These are phyloP conservation scores for Bolboschoenus planiculmis DNA, from an alignment of 176 grass and related monocot species.

Conservation along the genomic window DNA sequence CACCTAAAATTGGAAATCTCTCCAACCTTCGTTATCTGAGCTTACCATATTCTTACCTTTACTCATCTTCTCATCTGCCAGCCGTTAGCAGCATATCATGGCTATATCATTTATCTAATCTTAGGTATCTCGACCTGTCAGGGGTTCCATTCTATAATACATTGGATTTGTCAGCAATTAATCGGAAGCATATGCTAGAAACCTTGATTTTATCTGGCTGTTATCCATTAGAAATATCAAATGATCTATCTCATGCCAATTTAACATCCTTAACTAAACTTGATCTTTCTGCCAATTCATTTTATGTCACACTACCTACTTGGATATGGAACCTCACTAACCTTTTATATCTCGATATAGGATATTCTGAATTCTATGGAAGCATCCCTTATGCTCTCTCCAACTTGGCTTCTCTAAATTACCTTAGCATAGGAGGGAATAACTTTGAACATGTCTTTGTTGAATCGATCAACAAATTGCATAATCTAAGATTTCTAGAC, in stretches of 20 bases:
- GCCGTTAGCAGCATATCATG: neutral
- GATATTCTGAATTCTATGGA: neutral
- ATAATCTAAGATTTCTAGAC: neutral
- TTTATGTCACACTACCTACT: conserved; percentile 4
- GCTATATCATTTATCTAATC: neutral
- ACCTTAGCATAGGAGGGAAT: neutral
- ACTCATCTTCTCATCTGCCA: too few species aligned
- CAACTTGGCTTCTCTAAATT: neutral
- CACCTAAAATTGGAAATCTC: neutral
- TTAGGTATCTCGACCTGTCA: neutral
- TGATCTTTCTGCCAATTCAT: neutral
- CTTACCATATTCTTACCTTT: neutral
- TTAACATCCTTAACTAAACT: neutral
- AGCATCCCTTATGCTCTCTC: neutral
- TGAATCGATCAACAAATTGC: conserved; percentile 1
- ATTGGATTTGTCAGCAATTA: neutral
- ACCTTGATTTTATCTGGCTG: neutral
- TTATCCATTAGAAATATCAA: neutral
- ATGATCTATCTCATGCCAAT: neutral
- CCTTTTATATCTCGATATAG: neutral
- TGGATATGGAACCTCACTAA: conserved; percentile 35
- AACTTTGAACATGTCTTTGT: neutral
- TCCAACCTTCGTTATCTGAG: neutral
- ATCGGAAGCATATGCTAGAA: neutral
- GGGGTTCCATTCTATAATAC: neutral